Base-by-base conservation (phyloP, 2,329 filamentous ascomycete species). In the Aspergillus transmontanensis region DNA sequence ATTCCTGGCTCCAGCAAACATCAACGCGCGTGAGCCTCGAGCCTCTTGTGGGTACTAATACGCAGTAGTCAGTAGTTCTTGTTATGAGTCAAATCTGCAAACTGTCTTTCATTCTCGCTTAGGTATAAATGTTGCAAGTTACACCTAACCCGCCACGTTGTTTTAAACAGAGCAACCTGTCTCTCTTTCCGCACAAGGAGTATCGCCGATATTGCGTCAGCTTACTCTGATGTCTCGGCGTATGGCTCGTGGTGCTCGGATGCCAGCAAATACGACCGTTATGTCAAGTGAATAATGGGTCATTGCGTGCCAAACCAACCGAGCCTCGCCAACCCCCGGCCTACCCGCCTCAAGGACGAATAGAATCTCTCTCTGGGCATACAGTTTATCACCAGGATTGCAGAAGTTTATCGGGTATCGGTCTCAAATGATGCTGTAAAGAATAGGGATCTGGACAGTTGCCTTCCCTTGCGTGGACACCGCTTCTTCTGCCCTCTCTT, bases 401-500 rank as follows among this genome's bases (percentile, higher is more conserved):
- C 19, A 21, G 28, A 30, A 51, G 16, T 28, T 39, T 21, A 36
- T 55, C 51, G 23, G 34, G 51, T 55, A 34, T 55, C 51, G 21
- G 32, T 23, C 36, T 16, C 51, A 39, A 39, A 34, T 55, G 21
- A 23, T 21, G n/a, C 30, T n/a, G 51, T 21, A 39, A 55, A 55
- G 21, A 39, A 55, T 51, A 41, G 19, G 14, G 12, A 39, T 55
- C 32, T 23, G 23, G 23, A 55, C 16, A 55, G 51, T 55, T 55
- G 32, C 32, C 51, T 55, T 55, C 32, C 51, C 51, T 55, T 55
- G 32, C 51, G 21, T 55, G 51, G 51, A 55, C 51, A 55, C 51
- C 51, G 51, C 51, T 26, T 30, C 51, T 55, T 55, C 30, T 19
- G 16, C 32, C 12, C 32, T 54, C 51, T 30, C 51, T 10, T 32